Percentiles rank a stretch among this genome's conserved stretches.
Evolutionary conservation across 1,284 basidiomycete genomes (phyloP).

Genomic region (Boletus albobrunnescens): DNA sequence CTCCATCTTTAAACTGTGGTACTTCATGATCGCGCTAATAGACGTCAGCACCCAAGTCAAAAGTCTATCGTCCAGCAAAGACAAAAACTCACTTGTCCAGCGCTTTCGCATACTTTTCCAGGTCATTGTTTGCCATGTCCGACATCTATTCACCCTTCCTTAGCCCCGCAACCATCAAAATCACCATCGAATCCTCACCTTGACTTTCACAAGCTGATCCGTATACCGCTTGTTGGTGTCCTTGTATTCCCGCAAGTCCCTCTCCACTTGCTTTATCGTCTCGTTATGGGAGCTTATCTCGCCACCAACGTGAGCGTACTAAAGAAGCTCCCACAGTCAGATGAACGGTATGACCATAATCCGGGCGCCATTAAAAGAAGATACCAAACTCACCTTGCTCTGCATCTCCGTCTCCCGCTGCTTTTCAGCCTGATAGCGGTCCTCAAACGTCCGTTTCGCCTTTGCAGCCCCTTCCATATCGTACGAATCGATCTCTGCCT

Average conservation of each 20-base stretch:
- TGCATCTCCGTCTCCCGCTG: slow-evolving; percentile 69
- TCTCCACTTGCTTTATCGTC: slow-evolving; percentile 65
- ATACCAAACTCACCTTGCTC: slow-evolving; percentile 52
- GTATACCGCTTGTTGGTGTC: slow-evolving; percentile 84
- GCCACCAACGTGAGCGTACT: slow-evolving; percentile 82
- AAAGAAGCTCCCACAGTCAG: slow-evolving; percentile 8
- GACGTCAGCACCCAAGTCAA: slow-evolving; percentile 6
- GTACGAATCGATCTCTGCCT: slow-evolving; percentile 68
- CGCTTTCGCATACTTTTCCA: slow-evolving; percentile 97
- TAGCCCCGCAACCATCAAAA: background rate
- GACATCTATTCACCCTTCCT: slow-evolving; percentile 53
- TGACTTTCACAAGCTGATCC: slow-evolving; percentile 90
- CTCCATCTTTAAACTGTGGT: slow-evolving; percentile 98
- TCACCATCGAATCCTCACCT: slow-evolving; percentile 47
- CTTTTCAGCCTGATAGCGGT: slow-evolving; percentile 72
- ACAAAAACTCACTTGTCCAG: slow-evolving; percentile 73
- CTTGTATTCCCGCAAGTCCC: slow-evolving; percentile 84
- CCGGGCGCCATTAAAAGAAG: slow-evolving; percentile 10
- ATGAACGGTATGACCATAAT: background rate
- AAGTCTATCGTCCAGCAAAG: background rate
- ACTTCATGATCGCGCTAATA: slow-evolving; percentile 92
- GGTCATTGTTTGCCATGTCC: slow-evolving; percentile 90
- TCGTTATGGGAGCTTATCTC: slow-evolving; percentile 75
- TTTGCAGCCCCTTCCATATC: slow-evolving; percentile 82
- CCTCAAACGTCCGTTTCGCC: slow-evolving; percentile 79